Conservation (phyloP, 2,329 filamentous ascomycete genomes). For the Coniella vitis region DNA sequence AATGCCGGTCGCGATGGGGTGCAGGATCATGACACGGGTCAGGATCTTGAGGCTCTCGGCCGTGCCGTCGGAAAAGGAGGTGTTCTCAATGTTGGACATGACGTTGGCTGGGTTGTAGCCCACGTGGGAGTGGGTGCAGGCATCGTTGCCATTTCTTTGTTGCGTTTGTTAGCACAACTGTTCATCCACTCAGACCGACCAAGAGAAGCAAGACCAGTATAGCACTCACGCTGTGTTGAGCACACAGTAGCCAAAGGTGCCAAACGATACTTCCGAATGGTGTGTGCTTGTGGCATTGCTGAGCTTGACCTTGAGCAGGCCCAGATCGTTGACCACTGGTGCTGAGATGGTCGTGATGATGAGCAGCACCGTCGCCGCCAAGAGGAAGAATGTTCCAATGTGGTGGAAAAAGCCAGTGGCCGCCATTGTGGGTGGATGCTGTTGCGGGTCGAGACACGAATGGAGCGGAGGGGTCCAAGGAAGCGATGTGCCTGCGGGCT, state of each 20-base stretch:
- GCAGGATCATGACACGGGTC: conserved; percentile 54
- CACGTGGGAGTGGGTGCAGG: conserved; percentile 40
- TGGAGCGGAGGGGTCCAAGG: no score
- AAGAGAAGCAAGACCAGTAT: no score
- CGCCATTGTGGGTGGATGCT: conserved; percentile 33
- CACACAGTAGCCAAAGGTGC: conserved; percentile 54
- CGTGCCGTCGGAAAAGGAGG: conserved; percentile 35
- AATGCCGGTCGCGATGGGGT: conserved; percentile 52
- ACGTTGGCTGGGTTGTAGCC: conserved; percentile 50
- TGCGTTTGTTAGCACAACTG: conserved; percentile 3
- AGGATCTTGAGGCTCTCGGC: conserved; percentile 40
- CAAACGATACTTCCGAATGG: conserved; percentile 40
- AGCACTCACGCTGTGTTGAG: conserved; percentile 19
- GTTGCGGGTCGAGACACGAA: not conserved
- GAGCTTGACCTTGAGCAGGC: conserved; percentile 46
- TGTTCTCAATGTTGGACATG: conserved; percentile 31
- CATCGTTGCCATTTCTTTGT: conserved; percentile 29
- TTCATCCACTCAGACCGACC: no score
- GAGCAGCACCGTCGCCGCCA: conserved; percentile 48
- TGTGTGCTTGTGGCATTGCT: conserved; percentile 27
- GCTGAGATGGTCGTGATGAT: conserved; percentile 52
- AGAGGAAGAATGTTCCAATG: conserved; percentile 50
- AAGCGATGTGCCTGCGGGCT: no score
- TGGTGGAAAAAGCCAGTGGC: conserved; percentile 46
- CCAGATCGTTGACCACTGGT: conserved; percentile 49